A percentile compares a stretch with the other conserved stretches of the same genome.
phyloP scores from a whole-genome alignment of 108 stramenopile genomes.

The Stephanodiscus triporus region DNA sequence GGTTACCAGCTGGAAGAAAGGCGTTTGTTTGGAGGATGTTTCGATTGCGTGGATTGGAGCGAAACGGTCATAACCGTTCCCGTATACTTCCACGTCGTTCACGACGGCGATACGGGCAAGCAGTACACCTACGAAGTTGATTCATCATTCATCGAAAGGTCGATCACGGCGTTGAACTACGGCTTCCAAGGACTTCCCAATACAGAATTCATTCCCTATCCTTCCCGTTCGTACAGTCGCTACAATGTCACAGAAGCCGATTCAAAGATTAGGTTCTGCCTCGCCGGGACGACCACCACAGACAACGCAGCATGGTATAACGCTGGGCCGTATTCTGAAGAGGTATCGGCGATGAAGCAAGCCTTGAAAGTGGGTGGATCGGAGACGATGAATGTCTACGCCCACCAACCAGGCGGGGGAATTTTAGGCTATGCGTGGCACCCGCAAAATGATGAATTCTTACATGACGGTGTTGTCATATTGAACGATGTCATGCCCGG shows the following conservation, averaged over 20 bases:
- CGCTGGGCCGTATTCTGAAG: not conserved
- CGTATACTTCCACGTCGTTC: constrained; percentile 19
- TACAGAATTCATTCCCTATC: not conserved
- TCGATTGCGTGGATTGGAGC: constrained; percentile 8
- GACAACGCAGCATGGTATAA: not conserved
- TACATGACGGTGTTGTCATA: constrained; percentile 21
- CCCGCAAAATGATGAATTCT: not conserved
- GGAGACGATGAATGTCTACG: constrained; percentile 35
- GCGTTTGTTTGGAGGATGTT: no score
- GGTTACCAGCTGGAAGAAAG: no score
- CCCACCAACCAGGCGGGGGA: not conserved
- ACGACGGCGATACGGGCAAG: not conserved
- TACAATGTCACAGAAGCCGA: not conserved
- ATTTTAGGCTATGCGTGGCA: no score
- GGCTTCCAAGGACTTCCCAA: constrained; percentile 6
- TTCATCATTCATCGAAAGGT: not conserved
- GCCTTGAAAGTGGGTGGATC: constrained; percentile 6
- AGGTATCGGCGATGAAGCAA: not conserved
- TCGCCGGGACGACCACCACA: not conserved
- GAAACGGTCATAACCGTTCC: constrained; percentile 8
- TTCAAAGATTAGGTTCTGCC: not conserved
- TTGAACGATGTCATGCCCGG: constrained; percentile 12
- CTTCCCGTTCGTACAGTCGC: constrained; percentile 6
- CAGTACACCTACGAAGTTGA: not conserved
- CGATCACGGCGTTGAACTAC: constrained; percentile 19